Percentiles rank a stretch among this genome's conserved stretches.
Evolutionary conservation across 352 stramenopile genomes (phyloP).

Genomic region (Globisporangium paroecandrum): DNA sequence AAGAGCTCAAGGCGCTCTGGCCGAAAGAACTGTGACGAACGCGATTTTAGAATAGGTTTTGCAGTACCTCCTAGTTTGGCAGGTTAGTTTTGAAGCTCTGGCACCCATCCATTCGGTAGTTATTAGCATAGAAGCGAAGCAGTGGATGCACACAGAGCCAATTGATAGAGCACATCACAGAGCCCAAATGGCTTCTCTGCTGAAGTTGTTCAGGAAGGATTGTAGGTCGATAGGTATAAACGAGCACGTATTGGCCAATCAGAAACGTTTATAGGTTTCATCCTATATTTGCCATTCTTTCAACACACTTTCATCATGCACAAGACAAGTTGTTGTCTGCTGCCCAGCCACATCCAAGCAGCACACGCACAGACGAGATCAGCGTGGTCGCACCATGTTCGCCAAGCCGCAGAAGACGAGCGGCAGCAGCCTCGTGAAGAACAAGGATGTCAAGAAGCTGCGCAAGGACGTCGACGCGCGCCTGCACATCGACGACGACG

Average conservation of each 20-base stretch:
- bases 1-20: conserved; percentile 37
- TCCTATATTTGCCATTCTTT: neutral
- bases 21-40: neutral
- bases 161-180: neutral
- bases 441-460: conserved; percentile 86
- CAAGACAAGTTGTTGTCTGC: neutral
- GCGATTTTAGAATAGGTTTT: neutral
- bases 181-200: too few species aligned
- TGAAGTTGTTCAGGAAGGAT: neutral
- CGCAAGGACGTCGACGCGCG: conserved; percentile 47
- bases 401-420: conserved; percentile 73
- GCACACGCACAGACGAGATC: neutral
- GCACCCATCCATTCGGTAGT: neutral
- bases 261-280: neutral
- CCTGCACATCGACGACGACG: conserved; percentile 41
- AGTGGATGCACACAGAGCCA: neutral
- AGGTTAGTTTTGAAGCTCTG: neutral
- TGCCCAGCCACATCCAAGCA: neutral
- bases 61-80: neutral
- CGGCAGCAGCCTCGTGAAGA: conserved; percentile 77
- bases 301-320: neutral
- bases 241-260: neutral
- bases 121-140: neutral
- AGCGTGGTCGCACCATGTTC: conserved; percentile 54
- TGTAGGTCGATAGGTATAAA: neutral